phyloP scores from a whole-genome alignment of 306 rosid species.

The Urtica urens region DNA sequence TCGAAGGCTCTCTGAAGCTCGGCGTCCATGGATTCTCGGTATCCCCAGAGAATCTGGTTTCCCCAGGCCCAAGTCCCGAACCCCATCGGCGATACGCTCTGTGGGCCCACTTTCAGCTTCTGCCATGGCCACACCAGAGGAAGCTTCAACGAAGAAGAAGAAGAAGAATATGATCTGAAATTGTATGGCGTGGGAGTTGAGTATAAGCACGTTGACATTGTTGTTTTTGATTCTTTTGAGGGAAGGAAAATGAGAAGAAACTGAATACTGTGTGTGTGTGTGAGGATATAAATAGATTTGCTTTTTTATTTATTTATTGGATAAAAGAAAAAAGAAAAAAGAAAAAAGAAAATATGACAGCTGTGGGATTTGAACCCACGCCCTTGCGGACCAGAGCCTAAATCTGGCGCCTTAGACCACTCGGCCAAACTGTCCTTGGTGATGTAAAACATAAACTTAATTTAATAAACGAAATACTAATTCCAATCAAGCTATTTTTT shows the following conservation, averaged over 20 bases:
- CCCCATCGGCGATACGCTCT: constrained; percentile 87
- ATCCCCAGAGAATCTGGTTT: constrained; percentile 86
- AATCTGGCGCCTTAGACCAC: constrained; percentile 98
- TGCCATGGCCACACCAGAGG: constrained; percentile 66
- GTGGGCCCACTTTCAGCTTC: constrained; percentile 80
- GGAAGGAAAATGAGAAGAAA: too few species aligned
- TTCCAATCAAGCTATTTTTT: too few species aligned
- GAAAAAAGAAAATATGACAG: constrained; percentile 13
- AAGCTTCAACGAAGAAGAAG: constrained; percentile 14
- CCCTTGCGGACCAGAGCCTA: constrained; percentile 98
- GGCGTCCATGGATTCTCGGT: constrained; percentile 68
- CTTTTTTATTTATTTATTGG: too few species aligned
- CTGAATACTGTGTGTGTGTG: too few species aligned
- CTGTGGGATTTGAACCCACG: constrained; percentile 97
- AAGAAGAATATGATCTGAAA: too few species aligned
- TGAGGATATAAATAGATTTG: too few species aligned
- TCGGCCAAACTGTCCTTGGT: constrained; percentile 63
- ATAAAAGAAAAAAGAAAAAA: too few species aligned
- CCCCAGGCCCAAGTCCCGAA: constrained; percentile 99
- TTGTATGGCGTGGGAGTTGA: not conserved
- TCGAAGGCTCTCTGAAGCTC: constrained; percentile 73
- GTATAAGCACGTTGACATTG: too few species aligned
- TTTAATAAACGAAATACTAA: too few species aligned
- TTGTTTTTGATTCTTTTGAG: too few species aligned
- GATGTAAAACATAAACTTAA: too few species aligned